Conservation (phyloP, 805 yeast genomes). For the Candida awuae region DNA sequence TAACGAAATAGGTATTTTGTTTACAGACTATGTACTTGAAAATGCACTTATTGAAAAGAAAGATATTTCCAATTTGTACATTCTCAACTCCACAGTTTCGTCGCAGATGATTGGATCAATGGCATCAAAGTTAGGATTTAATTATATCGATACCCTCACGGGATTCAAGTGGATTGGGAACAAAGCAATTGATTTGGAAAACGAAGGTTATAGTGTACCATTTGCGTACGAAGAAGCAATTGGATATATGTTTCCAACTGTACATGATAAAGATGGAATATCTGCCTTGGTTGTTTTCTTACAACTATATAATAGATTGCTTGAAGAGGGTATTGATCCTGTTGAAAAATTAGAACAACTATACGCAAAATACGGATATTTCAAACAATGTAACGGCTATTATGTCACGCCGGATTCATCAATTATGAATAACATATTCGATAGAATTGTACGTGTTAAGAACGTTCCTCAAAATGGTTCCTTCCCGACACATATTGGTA, state of each 20-base stretch:
- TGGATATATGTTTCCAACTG: conserved; percentile 81
- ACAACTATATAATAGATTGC: conserved; percentile 56
- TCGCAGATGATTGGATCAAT: conserved; percentile 69
- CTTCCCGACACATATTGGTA: conserved; percentile 48
- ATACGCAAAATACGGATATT: conserved; percentile 64
- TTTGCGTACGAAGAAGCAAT: conserved; percentile 95
- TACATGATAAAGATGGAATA: conserved; percentile 91
- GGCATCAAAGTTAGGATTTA: conserved; percentile 55
- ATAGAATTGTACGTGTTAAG: conserved; percentile 29
- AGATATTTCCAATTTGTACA: conserved; percentile 34
- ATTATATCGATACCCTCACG: conserved; percentile 75
- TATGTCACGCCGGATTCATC: conserved; percentile 53
- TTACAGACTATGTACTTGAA: conserved; percentile 54
- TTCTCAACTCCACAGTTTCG: conserved; percentile 87
- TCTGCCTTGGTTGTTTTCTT: conserved; percentile 70
- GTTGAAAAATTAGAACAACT: conserved; percentile 49
- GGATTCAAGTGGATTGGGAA: conserved; percentile 99
- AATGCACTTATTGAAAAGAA: conserved; percentile 13
- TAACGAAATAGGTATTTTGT: conserved; percentile 80
- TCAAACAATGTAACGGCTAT: conserved; percentile 81
- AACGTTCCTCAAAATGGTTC: neutral
- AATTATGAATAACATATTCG: conserved; percentile 49
- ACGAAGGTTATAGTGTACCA: conserved; percentile 60
- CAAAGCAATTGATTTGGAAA: conserved; percentile 64
- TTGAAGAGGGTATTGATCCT: conserved; percentile 31